Evolutionary conservation across 306 rosid genomes (phyloP).

Genomic region (Dicorynia guianensis): DNA sequence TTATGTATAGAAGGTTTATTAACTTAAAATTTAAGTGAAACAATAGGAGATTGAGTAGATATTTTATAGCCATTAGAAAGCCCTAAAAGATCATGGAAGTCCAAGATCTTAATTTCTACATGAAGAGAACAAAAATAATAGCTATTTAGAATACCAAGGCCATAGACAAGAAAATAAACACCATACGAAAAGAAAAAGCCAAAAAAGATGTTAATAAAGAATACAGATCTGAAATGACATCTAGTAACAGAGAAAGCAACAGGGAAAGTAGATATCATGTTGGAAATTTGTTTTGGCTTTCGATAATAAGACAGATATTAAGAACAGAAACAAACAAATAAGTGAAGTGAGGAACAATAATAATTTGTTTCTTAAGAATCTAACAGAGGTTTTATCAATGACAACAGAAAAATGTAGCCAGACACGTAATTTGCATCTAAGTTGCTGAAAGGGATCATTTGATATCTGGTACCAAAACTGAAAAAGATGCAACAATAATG

Average conservation of each 20-base stretch:
- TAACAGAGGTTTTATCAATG: not conserved
- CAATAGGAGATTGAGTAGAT: not conserved
- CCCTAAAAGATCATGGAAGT: not conserved
- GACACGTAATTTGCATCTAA: not conserved
- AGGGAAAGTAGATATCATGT: too few species aligned
- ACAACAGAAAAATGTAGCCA: conserved; percentile 2
- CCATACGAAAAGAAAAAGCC: not conserved
- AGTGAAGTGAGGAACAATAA: not conserved
- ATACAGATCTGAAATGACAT: too few species aligned
- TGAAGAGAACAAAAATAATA: conserved; percentile 2
- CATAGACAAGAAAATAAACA: too few species aligned
- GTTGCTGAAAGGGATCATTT: conserved; percentile 16
- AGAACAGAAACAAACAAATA: not conserved
- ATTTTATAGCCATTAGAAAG: not conserved
- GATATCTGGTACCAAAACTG: conserved; percentile 66
- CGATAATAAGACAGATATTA: not conserved
- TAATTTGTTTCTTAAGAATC: not conserved
- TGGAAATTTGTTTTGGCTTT: not conserved
- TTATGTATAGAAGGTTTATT: not conserved
- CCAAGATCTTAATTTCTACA: not conserved
- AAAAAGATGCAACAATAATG: conserved; percentile 68
- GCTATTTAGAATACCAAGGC: not conserved
- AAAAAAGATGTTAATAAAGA: not conserved
- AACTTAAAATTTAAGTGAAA: not conserved
- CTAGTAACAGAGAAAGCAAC: not conserved